Evolutionary conservation across 106 monocot genomes (phyloP), one percentile per base, ranked within the genome.

Genomic region (Dactylorhiza incarnata): DNA sequence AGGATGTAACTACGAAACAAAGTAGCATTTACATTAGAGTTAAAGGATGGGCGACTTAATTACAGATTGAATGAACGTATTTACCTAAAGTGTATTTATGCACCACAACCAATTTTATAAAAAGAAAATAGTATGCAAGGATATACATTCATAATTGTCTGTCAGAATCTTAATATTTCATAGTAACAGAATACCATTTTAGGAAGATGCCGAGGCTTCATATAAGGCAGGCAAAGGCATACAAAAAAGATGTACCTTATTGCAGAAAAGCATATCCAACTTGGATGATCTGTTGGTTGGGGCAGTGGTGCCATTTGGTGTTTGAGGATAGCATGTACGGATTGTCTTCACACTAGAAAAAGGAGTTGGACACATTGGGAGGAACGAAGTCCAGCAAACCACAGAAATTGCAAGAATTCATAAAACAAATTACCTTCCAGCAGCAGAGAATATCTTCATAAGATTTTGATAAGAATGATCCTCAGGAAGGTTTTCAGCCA

Each of bases 401-500:
- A 20, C 15, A 56, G 37, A 17, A n/a, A 45, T 73, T 45, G 23
- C 58, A 63, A 73, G 49, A 45, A 23, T 26, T 46, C 51, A 56
- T 46, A 25, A 16, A 70, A 11, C 7, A 19, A 61, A n/a, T 25
- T 94, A 99, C 99, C 88, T 87, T 51, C 94, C 99, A 75, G 85
- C 94, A 77, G 71, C 68, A 75, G 99, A 99, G 81, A 99, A 99
- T 74, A 99, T 62, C 83, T 89, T 99, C 80, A 91, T 81, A 74
- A 99, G 94, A 52, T 83, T 99, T 70, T 94, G 99, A 75, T 94
- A 94, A 75, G 87, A 89, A 82, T 99, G 99, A 86, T 99, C 93
- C 65, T 99, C 99, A 65, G 99, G 99, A 10, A 99, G 79, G 81
- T 99, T 99, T 82, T 99, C 99, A 73, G 94, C 99, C 71, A 99